phyloP scores from a whole-genome alignment of 2,329 filamentous ascomycete genomes.

The Nannizzia gypsea region DNA sequence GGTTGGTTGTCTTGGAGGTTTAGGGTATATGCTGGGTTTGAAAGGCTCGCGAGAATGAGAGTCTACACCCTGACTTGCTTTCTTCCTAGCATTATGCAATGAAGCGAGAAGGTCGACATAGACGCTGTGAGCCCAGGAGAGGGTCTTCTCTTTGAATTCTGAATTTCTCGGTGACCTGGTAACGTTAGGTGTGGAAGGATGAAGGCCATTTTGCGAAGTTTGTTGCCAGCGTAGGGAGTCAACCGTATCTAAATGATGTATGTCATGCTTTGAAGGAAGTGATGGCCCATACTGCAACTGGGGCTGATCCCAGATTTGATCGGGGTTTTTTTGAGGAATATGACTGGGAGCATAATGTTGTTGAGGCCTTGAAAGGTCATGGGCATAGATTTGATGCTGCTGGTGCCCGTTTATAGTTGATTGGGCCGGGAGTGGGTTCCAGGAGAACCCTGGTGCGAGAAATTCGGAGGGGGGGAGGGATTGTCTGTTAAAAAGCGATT shows the following conservation, averaged over 20 bases:
- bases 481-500: slow-evolving; percentile 20
- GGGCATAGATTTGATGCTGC: slow-evolving; percentile 16
- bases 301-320: slow-evolving; percentile 18
- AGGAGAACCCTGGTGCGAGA: slow-evolving; percentile 21
- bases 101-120: slow-evolving; percentile 60
- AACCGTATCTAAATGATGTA: slow-evolving; percentile 6
- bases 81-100: slow-evolving; percentile 44
- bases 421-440: slow-evolving; percentile 22
- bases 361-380: slow-evolving; percentile 22
- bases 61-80: slow-evolving; percentile 33
- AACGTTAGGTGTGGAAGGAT: slow-evolving; percentile 15
- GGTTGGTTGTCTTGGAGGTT: slow-evolving; percentile 47
- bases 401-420: slow-evolving; percentile 7
- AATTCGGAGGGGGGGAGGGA: slow-evolving; percentile 20
- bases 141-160: slow-evolving; percentile 55
- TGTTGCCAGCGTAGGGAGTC: slow-evolving; percentile 22
- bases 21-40: slow-evolving; percentile 50
- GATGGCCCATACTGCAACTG: slow-evolving; percentile 16
- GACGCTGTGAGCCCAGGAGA: slow-evolving; percentile 58
- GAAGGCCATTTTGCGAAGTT: slow-evolving; percentile 13
- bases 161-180: slow-evolving; percentile 26
- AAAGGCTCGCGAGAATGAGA: slow-evolving; percentile 33
- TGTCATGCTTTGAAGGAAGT: slow-evolving; percentile 4
- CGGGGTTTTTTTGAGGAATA: slow-evolving; percentile 17
- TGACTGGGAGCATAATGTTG: slow-evolving; percentile 29